Percentiles rank a stretch among this genome's conserved stretches.
These are phyloP conservation scores for Candida alai DNA, from an alignment of 805 yeast genomes.

Conservation along the genomic window DNA sequence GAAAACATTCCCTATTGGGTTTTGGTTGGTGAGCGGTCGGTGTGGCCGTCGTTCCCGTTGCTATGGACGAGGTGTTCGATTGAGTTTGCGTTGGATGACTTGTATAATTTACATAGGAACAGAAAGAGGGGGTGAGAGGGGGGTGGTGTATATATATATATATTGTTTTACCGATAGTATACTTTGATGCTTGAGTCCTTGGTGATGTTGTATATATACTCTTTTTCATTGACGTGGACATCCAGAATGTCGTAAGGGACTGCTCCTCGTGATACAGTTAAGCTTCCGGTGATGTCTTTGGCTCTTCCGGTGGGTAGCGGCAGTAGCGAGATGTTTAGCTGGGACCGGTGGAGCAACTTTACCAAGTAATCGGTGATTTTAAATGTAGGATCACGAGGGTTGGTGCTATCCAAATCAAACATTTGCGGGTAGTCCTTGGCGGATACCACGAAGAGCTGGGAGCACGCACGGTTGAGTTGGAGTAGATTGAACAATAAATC, in stretches of 20 bases:
- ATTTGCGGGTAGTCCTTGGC: conserved; percentile 36
- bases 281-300: conserved; percentile 71
- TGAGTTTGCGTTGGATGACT: conserved; percentile 82
- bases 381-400: conserved; percentile 29
- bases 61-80: conserved; percentile 85
- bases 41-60: conserved; percentile 87
- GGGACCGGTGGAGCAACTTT: conserved; percentile 48
- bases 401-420: conserved; percentile 22
- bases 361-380: conserved; percentile 46
- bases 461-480: conserved; percentile 28
- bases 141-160: conserved; percentile 7
- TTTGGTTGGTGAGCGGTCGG: conserved; percentile 82
- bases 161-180: conserved; percentile 35
- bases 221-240: conserved; percentile 47
- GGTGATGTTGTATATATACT: conserved; percentile 56
- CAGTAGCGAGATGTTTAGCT: conserved; percentile 50
- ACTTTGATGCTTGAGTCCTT: conserved; percentile 50
- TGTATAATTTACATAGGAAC: conserved; percentile 46
- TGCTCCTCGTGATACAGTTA: conserved; percentile 59
- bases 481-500: conserved; percentile 32
- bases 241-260: conserved; percentile 22
- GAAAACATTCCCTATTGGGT: conserved; percentile 88
- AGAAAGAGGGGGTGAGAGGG: conserved; percentile 7
- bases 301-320: conserved; percentile 82
- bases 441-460: conserved; percentile 32